These are phyloP conservation scores for Aspergillus sp. DNA, from an alignment of 2,329 filamentous ascomycete species.

Conservation along the genomic window DNA sequence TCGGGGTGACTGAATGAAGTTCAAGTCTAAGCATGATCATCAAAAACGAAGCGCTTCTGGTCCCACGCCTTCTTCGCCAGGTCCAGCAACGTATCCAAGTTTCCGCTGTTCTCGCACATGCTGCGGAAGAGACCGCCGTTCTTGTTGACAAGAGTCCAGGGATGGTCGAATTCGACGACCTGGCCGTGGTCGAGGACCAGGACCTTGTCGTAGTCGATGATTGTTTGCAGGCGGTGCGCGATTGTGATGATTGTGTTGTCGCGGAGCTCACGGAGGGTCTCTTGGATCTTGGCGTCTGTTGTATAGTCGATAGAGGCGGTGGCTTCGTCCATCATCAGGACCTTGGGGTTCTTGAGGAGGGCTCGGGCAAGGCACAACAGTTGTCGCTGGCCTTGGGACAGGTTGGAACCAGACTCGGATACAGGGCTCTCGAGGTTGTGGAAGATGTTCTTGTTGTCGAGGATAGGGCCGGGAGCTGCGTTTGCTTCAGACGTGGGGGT, in stretches of 20 bases:
- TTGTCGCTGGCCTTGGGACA: slow-evolving; percentile 94
- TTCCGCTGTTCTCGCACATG: slow-evolving; percentile 70
- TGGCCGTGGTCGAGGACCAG: slow-evolving; percentile 86
- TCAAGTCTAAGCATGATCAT: slow-evolving; percentile 34
- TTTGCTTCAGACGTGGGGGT: slow-evolving; percentile 21
- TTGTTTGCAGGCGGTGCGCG: slow-evolving; percentile 91
- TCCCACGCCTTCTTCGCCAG: slow-evolving; percentile 54
- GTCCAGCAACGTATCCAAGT: slow-evolving; percentile 57
- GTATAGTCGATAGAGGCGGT: slow-evolving; percentile 97
- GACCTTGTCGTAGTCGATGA: slow-evolving; percentile 98
- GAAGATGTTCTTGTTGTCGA: slow-evolving; percentile 94
- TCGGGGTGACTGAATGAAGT: background rate
- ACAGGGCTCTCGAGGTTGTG: slow-evolving; percentile 79
- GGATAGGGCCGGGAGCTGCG: slow-evolving; percentile 18
- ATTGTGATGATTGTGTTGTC: slow-evolving; percentile 92
- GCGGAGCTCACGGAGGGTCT: slow-evolving; percentile 87
- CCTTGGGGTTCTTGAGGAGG: slow-evolving; percentile 84
- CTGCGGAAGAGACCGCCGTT: slow-evolving; percentile 64
- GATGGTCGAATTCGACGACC: slow-evolving; percentile 88
- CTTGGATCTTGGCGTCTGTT: slow-evolving; percentile 94
- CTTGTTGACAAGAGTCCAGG: slow-evolving; percentile 74
- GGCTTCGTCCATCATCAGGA: slow-evolving; percentile 98
- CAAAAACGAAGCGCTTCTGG: slow-evolving; percentile 44
- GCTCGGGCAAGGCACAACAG: slow-evolving; percentile 90
- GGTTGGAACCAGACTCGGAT: slow-evolving; percentile 86